These are phyloP conservation scores for Fusarium nanum DNA, from an alignment of 2,329 filamentous ascomycete genomes.

Conservation along the genomic window DNA sequence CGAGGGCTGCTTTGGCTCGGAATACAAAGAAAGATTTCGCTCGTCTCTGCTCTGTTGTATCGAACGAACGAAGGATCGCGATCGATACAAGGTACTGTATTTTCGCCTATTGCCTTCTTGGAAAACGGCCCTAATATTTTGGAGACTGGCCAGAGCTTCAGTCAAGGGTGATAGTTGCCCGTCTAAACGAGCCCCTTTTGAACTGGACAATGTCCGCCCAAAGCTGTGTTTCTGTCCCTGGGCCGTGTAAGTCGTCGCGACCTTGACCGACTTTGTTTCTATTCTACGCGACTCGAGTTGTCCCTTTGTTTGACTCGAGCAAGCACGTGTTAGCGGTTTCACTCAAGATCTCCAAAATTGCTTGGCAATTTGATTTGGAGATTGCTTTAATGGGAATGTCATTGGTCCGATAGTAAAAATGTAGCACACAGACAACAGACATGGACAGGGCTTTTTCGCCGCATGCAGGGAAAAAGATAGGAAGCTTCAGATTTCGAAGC, in stretches of 20 bases:
- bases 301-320: constrained; percentile 4
- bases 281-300: not conserved
- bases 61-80: not conserved
- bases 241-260: not conserved
- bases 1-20: no score
- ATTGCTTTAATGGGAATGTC: constrained; percentile 9
- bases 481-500: constrained; percentile 3
- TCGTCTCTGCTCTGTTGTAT: not conserved
- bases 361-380: constrained; percentile 29
- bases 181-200: constrained; percentile 11
- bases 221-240: not conserved
- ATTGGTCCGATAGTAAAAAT: constrained; percentile 34
- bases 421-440: constrained; percentile 3
- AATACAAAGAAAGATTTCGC: not conserved
- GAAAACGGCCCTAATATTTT: constrained; percentile 29
- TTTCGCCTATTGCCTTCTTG: constrained; percentile 5
- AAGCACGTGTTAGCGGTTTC: constrained; percentile 31
- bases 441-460: constrained; percentile 19
- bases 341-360: constrained; percentile 23
- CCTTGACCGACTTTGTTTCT: constrained; percentile 5
- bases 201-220: not conserved
- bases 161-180: constrained; percentile 8
- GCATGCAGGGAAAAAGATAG: constrained; percentile 4
- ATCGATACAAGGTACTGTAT: constrained; percentile 8
- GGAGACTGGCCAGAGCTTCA: constrained; percentile 10